A percentile compares a stretch with the other conserved stretches of the same genome.
phyloP scores from a whole-genome alignment of 2,329 filamentous ascomycete genomes.

The Arthrinium phaeospermum region DNA sequence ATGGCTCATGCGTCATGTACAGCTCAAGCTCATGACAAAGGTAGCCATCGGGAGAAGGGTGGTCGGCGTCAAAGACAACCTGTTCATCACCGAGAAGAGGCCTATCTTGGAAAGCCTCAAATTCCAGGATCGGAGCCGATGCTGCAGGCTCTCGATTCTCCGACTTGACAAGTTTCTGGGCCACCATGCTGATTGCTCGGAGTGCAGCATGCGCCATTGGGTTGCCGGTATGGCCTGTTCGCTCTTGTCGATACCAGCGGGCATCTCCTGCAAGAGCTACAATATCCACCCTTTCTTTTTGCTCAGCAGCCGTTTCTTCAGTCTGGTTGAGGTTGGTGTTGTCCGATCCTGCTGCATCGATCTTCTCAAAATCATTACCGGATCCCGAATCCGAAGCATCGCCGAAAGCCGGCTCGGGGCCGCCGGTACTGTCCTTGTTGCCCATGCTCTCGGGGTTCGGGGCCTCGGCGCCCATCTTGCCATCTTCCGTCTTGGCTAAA shows the following conservation, averaged over 20 bases:
- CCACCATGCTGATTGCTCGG: constrained; percentile 83
- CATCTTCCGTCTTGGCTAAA: constrained; percentile 37
- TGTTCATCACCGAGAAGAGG: constrained; percentile 73
- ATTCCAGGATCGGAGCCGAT: constrained; percentile 51
- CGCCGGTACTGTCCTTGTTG: constrained; percentile 16
- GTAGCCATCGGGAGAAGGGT: constrained; percentile 78
- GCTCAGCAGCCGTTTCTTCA: constrained; percentile 34
- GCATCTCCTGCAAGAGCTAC: constrained; percentile 80
- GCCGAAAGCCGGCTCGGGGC: constrained; percentile 18
- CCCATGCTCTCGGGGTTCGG: constrained; percentile 20
- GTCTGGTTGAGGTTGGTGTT: constrained; percentile 20
- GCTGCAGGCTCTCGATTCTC: constrained; percentile 50
- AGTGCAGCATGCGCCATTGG: constrained; percentile 80
- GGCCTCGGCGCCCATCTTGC: constrained; percentile 14
- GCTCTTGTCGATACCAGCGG: constrained; percentile 66
- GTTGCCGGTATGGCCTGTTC: constrained; percentile 63
- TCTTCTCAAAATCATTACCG: constrained; percentile 21
- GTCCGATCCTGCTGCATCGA: constrained; percentile 21
- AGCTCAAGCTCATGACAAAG: constrained; percentile 93
- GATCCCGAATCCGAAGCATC: constrained; percentile 15
- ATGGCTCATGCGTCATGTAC: constrained; percentile 94
- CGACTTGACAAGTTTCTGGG: constrained; percentile 66
- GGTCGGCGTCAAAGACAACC: constrained; percentile 66
- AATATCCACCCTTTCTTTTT: constrained; percentile 52
- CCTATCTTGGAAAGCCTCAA: constrained; percentile 70